Conservation (phyloP, 768 basidiomycete species). For the Trametes cubensis region DNA sequence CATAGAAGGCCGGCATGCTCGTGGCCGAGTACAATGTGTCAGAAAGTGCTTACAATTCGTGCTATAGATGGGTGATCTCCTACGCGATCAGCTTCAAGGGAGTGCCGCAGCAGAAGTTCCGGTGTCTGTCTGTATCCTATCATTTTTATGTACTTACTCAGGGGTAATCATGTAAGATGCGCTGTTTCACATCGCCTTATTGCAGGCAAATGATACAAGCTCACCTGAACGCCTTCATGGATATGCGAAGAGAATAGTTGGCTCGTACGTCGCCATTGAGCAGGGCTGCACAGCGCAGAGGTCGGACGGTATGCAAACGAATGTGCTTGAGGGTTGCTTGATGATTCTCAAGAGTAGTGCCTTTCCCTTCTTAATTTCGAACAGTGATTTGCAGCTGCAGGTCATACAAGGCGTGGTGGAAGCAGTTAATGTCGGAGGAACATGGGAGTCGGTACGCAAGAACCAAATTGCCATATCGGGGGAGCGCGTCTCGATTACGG, state of each 20-base stretch:
- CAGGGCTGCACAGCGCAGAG: too few species aligned
- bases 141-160: too few species aligned
- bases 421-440: constrained; percentile 13
- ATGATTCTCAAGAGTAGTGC: too few species aligned
- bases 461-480: constrained; percentile 20
- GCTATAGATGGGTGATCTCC: not conserved
- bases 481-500: constrained; percentile 14
- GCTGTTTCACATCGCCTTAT: too few species aligned
- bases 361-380: too few species aligned
- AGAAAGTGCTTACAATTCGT: not conserved
- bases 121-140: not conserved
- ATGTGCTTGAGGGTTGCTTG: too few species aligned
- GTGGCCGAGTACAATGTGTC: not conserved
- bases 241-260: too few species aligned
- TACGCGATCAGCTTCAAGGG: not conserved
- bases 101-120: not conserved
- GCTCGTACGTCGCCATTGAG: too few species aligned
- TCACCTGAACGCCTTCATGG: too few species aligned
- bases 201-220: too few species aligned
- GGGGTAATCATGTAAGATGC: too few species aligned
- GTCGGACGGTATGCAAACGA: too few species aligned
- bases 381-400: not conserved
- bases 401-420: not conserved
- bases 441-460: not conserved
- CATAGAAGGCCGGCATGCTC: not conserved